Conservation (phyloP, 2,329 filamentous ascomycete species). For the Aspergillus tamarii region DNA sequence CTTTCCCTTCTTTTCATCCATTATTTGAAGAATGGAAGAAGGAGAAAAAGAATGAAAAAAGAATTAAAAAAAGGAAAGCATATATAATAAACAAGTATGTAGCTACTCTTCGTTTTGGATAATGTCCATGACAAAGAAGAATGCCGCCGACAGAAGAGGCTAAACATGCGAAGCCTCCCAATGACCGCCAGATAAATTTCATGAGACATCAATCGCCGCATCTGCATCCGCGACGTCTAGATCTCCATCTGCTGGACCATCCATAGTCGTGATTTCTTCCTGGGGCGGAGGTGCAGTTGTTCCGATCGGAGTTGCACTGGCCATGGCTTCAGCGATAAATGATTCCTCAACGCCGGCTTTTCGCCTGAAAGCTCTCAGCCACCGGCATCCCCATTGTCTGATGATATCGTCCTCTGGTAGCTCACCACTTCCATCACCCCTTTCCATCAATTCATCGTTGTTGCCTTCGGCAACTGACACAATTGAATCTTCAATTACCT, state of each 20-base stretch:
- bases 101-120: neutral
- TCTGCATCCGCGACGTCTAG: slow-evolving; percentile 30
- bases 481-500: slow-evolving; percentile 76
- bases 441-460: slow-evolving; percentile 76
- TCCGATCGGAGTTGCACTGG: slow-evolving; percentile 49
- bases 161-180: neutral
- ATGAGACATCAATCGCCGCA: slow-evolving; percentile 16
- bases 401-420: slow-evolving; percentile 66
- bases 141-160: neutral
- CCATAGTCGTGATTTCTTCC: slow-evolving; percentile 15
- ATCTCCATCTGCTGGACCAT: slow-evolving; percentile 31
- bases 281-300: slow-evolving; percentile 36
- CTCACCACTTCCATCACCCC: slow-evolving; percentile 55
- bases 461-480: slow-evolving; percentile 71
- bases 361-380: slow-evolving; percentile 82
- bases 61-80: neutral
- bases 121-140: neutral
- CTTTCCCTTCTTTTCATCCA: neutral
- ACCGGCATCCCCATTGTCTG: slow-evolving; percentile 79
- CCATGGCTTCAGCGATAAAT: slow-evolving; percentile 60
- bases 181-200: neutral
- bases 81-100: slow-evolving; percentile 7
- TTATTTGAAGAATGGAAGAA: neutral
- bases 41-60: too few relatives aligned
- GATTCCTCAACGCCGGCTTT: slow-evolving; percentile 85